Conservation (phyloP, 345 rosid genomes). For the Eucalyptus erythrocorys region DNA sequence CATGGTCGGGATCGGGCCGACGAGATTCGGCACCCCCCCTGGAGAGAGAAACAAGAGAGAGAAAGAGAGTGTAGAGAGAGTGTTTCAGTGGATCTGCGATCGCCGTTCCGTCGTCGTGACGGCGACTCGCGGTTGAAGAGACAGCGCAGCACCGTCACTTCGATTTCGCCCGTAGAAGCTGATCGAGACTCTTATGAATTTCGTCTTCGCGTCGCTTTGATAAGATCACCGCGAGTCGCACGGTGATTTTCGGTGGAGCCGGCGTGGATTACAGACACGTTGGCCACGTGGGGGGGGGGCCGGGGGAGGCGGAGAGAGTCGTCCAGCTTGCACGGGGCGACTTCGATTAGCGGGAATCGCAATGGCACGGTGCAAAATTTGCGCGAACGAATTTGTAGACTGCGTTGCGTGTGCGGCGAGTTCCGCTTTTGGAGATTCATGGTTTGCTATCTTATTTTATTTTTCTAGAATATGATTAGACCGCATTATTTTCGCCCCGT, state of each 20-base stretch:
- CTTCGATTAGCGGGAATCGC: neutral
- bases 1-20: conserved; percentile 13
- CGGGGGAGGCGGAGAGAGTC: neutral
- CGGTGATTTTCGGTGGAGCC: neutral
- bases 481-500: neutral
- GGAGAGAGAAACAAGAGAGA: neutral
- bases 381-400: neutral
- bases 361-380: neutral
- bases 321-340: neutral
- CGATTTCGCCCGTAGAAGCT: too few species aligned
- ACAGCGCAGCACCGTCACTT: neutral
- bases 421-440: neutral
- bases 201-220: neutral
- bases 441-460: neutral
- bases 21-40: neutral
- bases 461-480: neutral
- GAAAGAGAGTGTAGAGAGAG: neutral
- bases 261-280: neutral
- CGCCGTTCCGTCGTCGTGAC: neutral
- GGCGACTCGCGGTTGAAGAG: neutral
- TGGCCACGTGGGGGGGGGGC: neutral
- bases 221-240: neutral
- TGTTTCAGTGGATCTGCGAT: neutral
- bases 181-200: too few species aligned
- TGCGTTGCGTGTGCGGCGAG: neutral